phyloP scores from a whole-genome alignment of 2,329 filamentous ascomycete genomes.

The Ceratocystis eucalypticola region DNA sequence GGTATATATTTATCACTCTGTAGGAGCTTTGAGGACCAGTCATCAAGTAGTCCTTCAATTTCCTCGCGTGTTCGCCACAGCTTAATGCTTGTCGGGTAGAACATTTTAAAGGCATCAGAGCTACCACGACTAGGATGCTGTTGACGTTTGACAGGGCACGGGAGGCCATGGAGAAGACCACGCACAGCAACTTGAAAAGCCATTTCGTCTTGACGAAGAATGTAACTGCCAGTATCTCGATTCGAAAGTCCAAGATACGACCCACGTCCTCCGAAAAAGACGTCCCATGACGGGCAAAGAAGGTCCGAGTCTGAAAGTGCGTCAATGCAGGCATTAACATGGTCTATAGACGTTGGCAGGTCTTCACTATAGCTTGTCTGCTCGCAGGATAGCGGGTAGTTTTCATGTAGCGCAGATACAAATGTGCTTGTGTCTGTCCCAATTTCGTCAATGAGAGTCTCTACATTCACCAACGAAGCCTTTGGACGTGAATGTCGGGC shows the following conservation, averaged over 20 bases:
- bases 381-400: conserved; percentile 77
- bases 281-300: conserved; percentile 58
- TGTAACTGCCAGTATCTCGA: conserved; percentile 52
- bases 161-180: conserved; percentile 72
- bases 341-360: conserved; percentile 46
- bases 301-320: conserved; percentile 79
- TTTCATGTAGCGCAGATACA: conserved; percentile 81
- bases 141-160: conserved; percentile 65
- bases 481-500: conserved; percentile 45
- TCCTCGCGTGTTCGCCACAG: conserved; percentile 78
- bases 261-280: conserved; percentile 46
- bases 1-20: conserved; percentile 36
- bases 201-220: conserved; percentile 83
- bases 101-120: conserved; percentile 69
- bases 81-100: conserved; percentile 73
- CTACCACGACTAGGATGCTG: conserved; percentile 14
- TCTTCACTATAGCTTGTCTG: conserved; percentile 33
- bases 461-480: conserved; percentile 51
- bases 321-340: conserved; percentile 73
- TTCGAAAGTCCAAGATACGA: conserved; percentile 31
- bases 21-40: conserved; percentile 51
- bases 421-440: conserved; percentile 88
- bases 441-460: conserved; percentile 78
- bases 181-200: conserved; percentile 82
- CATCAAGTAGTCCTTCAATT: conserved; percentile 56